Base-by-base conservation (phyloP, 2,329 filamentous ascomycete species). In the Lecanicillium sp. region DNA sequence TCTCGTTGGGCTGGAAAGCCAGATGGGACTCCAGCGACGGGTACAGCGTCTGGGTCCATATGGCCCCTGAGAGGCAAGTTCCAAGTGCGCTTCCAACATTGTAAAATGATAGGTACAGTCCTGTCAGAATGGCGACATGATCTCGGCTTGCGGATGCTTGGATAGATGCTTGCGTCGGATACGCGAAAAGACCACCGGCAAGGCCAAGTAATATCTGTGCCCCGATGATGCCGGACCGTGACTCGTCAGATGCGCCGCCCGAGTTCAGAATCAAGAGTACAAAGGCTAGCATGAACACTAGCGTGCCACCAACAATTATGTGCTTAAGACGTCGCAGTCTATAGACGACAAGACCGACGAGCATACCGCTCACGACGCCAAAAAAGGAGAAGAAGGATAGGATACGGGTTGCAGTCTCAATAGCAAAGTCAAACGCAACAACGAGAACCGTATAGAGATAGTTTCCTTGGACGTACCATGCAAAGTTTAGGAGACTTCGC, bases 361-460 rank as follows among this genome's bases (percentile, higher is more conserved):
- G 44, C 19, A 70, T 59, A 12, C 75, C 75, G 2, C 68, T 70
- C 12, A 79, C 58, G 20, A 78, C 73, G 1, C 71, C 75, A 13
- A 62, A 64, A 37, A 67, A 67, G 3, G 57, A 62, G 55, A 75
- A 80, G 20, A 80, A 64, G 0, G 71, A 73, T 2, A 65, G 47
- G 32, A 80, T 74, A 1, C 75, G 69, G 0, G 73, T 78, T 0
- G 76, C 73, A 9, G 60, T 69, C 39, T 64, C 63, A 22, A 73
- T 58, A 3, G 68, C 67, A 47, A 78, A 73, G 49, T 75, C 67
- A 45, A 78, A 80, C 3, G 66, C 67, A 9, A 80, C 72, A 6
- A 71, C 52, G 3, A 80, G 68, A 0, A 80, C 68, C 0, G 75
- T 77, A 50, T 70, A 80, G 0, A 80, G 58, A 47, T 72, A 80